A percentile compares a stretch with the other conserved stretches of the same genome.
phyloP scores from a whole-genome alignment of 2,329 filamentous ascomycete species.

The Bisporella sp. region DNA sequence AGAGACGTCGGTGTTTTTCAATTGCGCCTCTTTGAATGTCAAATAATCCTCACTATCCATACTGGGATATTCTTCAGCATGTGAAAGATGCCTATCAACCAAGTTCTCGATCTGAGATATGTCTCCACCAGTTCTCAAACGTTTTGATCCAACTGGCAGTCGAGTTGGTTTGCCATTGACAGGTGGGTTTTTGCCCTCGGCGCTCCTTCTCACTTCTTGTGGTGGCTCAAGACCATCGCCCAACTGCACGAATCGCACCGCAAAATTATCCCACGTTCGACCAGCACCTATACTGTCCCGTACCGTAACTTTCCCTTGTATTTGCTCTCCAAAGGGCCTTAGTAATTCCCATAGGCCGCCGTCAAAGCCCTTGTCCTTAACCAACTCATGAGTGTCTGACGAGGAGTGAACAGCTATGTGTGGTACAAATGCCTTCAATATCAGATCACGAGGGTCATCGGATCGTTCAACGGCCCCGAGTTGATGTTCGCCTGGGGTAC shows the following conservation, averaged over 20 bases:
- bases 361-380: constrained; percentile 76
- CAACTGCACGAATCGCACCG: constrained; percentile 75
- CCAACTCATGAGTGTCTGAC: constrained; percentile 72
- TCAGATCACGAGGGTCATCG: constrained; percentile 53
- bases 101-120: constrained; percentile 71
- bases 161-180: constrained; percentile 15
- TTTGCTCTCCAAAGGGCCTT: constrained; percentile 81
- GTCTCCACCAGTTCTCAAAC: constrained; percentile 35
- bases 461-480: constrained; percentile 15
- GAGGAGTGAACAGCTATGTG: constrained; percentile 86
- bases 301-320: constrained; percentile 83
- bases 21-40: constrained; percentile 29
- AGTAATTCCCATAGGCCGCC: constrained; percentile 79
- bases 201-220: constrained; percentile 32
- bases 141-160: constrained; percentile 12
- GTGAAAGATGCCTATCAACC: constrained; percentile 70
- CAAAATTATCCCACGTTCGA: constrained; percentile 80
- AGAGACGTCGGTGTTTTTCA: constrained; percentile 32
- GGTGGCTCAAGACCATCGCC: constrained; percentile 49
- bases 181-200: constrained; percentile 16
- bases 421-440: constrained; percentile 81
- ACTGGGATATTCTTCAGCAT: constrained; percentile 50
- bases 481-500: constrained; percentile 23
- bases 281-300: constrained; percentile 84
- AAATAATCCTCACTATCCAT: constrained; percentile 27